Percentiles rank a stretch among this genome's conserved stretches.
phyloP scores from a whole-genome alignment of 371 early-diverging fungal species.

The Chytridium lagenaria region DNA sequence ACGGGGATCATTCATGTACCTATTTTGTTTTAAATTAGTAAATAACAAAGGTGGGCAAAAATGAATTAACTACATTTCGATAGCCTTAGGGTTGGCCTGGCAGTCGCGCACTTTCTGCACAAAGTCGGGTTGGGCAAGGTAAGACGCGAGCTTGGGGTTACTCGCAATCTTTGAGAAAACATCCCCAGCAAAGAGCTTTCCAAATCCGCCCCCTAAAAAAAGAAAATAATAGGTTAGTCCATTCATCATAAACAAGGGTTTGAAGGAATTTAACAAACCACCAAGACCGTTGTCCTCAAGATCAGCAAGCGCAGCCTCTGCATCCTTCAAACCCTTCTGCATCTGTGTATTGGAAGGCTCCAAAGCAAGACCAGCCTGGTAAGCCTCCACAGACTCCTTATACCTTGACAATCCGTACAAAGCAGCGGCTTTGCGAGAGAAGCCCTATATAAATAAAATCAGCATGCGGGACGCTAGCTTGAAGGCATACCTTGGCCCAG shows the following conservation, averaged over 20 bases:
- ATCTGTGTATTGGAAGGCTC: constrained; percentile 78
- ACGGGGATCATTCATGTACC: constrained; percentile 72
- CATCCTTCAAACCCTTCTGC: constrained; percentile 73
- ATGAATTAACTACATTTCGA: constrained; percentile 34
- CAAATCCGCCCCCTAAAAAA: constrained; percentile 30
- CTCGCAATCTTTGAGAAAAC: constrained; percentile 74
- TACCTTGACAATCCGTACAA: constrained; percentile 71
- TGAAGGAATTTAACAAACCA: no score
- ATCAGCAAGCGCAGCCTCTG: constrained; percentile 49
- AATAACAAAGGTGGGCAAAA: no score
- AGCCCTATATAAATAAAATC: no score
- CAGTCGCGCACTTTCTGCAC: constrained; percentile 66
- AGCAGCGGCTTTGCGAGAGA: constrained; percentile 86
- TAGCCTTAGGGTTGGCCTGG: constrained; percentile 51
- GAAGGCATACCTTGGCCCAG: constrained; percentile 77
- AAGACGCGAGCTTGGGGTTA: constrained; percentile 75
- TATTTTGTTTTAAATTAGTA: no score
- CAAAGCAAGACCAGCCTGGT: constrained; percentile 72
- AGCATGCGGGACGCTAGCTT: no score
- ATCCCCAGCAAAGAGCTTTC: constrained; percentile 68
- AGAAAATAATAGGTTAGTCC: background rate
- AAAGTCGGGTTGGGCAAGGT: constrained; percentile 75
- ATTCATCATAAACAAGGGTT: no score
- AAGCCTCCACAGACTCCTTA: constrained; percentile 74
- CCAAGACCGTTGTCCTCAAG: constrained; percentile 21